Base-by-base conservation (phyloP, 352 stramenopile genomes). In the Globisporangium sylvaticum region DNA sequence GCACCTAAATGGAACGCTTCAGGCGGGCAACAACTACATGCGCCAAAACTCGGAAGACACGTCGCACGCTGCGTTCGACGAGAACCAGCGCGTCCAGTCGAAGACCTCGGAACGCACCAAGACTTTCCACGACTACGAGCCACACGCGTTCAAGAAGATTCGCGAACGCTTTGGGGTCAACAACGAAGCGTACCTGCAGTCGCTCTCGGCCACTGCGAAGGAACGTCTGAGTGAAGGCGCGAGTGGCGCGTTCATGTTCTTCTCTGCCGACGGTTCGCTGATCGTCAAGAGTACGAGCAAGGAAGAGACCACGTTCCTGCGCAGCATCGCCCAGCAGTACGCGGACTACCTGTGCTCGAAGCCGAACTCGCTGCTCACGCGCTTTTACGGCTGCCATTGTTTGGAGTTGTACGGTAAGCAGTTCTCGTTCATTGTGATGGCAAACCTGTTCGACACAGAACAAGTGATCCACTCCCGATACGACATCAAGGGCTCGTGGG, bases 341-440 rank as follows among this genome's bases (percentile, higher is more conserved):
- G 84, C 83, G 18, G 78, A 94, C 27, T 96, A 97, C 67, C 54
- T 98, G 69, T 88, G 87, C 63, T 78, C 80, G 15, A 88, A 96
- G 70, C 90, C 88, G 52, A 88, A 89, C 42, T 95, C 86, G 31
- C 67, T 97, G 24, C 71, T 98, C 24, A 91, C 90, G 34, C 90
- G 92, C 44, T 97, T 97, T 39, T 96, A 97, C 62, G 92, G 92
- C 6, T 97, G 90, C 58, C 91, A 98, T 66, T 92, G 87, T 48
- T 75, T 98, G 44, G 81, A 94, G 63, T 66, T 98, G 48, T 97
- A 97, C 68, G 87, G 90, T n/a, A 91, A 96, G 64, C 80, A 94
- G 72, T 96, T 97, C 37, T 94, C 79, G 31, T 97, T 97, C 52
- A 87, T 97, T 10, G 91, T 97, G 32, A 97, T 97, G 91, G 88